Evolutionary conservation across 2,329 filamentous ascomycete genomes (phyloP), one percentile per base, ranked within the genome.

Genomic region (Stenocarpella maydis): DNA sequence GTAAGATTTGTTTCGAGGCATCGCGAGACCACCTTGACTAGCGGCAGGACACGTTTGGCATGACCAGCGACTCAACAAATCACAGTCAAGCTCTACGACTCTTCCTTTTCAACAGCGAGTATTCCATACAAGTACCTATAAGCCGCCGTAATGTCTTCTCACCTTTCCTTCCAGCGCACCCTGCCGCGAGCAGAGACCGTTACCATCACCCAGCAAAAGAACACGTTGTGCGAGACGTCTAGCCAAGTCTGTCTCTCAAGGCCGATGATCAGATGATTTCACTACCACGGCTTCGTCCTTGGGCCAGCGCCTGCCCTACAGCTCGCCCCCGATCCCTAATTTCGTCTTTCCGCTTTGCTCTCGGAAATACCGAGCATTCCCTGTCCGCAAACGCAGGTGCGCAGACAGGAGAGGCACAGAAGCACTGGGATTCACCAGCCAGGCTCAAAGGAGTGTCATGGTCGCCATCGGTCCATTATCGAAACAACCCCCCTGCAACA

Each of bases 171-270:
- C 58, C 43, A 37, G 37, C 34, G n/a, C 58, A 49, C 43, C 54
- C 21, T 49, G 58, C 58, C 28, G n/a, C n/a, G n/a, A 37, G 43
- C 58, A 37, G 43, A 45, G 58, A 19, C 26, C 58, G 37, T 19
- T 26, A 26, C n/a, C 43, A 63, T 12, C 43, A 24, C 24, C n/a
- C 28, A 63, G 58, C 28, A 49, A 39, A 10, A 21, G 45, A 54
- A 37, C 19, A 47, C 15, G 12, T 37, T 37, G n/a, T 45, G 54
- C 34, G 45, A 58, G 45, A 47, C 61, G 53, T 69, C 63, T 69
- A 54, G 68, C 50, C 52, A 67, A 52, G 63, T 69, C 68, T 67
- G 67, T 67, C 63, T 60, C 64, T 50, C 65, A 68, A 50, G 53
- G 28, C 45, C 55, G 34, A 66, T 47, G 34, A 28, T 21, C n/a